Base-by-base conservation (phyloP, 768 basidiomycete species). In the Phylloporus arenicola region DNA sequence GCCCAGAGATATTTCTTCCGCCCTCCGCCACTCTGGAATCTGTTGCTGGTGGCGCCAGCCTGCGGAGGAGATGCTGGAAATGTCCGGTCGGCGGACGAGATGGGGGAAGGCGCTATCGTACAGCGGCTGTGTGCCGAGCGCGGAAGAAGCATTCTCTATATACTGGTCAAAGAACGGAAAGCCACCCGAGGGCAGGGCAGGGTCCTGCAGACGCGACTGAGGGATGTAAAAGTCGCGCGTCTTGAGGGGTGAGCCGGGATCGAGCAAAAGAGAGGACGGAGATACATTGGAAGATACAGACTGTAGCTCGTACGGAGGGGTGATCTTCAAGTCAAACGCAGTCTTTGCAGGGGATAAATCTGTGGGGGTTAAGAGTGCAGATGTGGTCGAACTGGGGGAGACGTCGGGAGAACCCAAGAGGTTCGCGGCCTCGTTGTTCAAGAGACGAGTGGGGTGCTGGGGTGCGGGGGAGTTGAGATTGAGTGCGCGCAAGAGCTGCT, bases 401-500 rank as follows among this genome's bases (percentile, higher is more conserved):
- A 86, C 75, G 58, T 88, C 85, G 0, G 86, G 84, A 39, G 83
- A 80, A 54, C 68, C 77, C 4, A 77, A 76, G 43, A 56, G 37
- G 40, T 57, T 57, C 5, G 42, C 61, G 3, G 73, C 64, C 35
- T 80, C 76, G 51, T 75, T 62, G 44, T 65, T 75, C 51, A 81
- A 57, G 48, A 66, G 64, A 49, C 72, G 73, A 37, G 73, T 55
- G 24, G 78, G 74, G 55, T 72, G 65, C 12, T 76, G 75, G 39
- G 80, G 82, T 55, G 74, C 78, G 13, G 88, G 88, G 27, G 88
- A 90, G 61, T 83, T 84, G 58, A 91, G 81, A 62, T 90, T 84
- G 43, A 91, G 73, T 13, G 86, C 82, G 35, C 88, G 83, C 48
- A 91, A 73, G 40, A 91, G 77, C 69, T 89, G 86, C 60, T 88